Evolutionary conservation across 2,329 filamentous ascomycete genomes (phyloP).

Genomic region (Sphaerulina vaccinii): DNA sequence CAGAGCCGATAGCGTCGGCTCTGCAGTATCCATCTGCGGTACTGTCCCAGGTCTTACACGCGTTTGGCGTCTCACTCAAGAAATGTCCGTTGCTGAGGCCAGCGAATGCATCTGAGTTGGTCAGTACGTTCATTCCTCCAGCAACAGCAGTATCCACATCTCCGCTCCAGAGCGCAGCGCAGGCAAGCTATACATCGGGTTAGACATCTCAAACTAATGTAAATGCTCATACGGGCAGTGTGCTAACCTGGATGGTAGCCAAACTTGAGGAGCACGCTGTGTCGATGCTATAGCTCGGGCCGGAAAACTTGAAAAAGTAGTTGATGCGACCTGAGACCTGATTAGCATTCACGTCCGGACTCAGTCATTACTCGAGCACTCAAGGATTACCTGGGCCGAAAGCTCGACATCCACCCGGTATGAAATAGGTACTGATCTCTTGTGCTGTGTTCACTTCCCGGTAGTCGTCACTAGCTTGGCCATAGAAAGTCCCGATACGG

Average conservation of each 20-base stretch:
- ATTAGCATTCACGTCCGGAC: slow-evolving; percentile 18
- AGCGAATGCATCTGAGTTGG: slow-evolving; percentile 25
- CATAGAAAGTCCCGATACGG: slow-evolving; percentile 37
- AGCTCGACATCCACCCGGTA: slow-evolving; percentile 10
- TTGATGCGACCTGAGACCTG: slow-evolving; percentile 29
- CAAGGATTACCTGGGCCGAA: too few relatives aligned
- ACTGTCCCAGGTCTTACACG: slow-evolving; percentile 30
- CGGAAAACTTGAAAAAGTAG: slow-evolving; percentile 30
- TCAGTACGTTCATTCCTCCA: slow-evolving; percentile 29
- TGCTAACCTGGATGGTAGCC: slow-evolving; percentile 22
- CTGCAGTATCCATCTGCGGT: slow-evolving; percentile 32
- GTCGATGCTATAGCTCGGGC: slow-evolving; percentile 28
- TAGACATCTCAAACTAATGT: too few relatives aligned
- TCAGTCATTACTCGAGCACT: too few relatives aligned
- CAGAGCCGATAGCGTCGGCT: slow-evolving; percentile 23
- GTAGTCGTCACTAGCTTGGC: slow-evolving; percentile 36
- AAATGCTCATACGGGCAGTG: too few relatives aligned
- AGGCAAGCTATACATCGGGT: too few relatives aligned
- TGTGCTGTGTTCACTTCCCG: slow-evolving; percentile 26
- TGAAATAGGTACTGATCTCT: slow-evolving; percentile 27
- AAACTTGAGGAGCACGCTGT: slow-evolving; percentile 31
- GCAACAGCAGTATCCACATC: slow-evolving; percentile 28
- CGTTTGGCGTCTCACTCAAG: slow-evolving; percentile 19
- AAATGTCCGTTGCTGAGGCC: slow-evolving; percentile 28
- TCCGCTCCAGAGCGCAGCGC: slow-evolving; percentile 27